A percentile compares a stretch with the other conserved stretches of the same genome.
Conservation (phyloP, 495 filamentous ascomycete genomes). For the Pyrenopolyporus hunteri region DNA sequence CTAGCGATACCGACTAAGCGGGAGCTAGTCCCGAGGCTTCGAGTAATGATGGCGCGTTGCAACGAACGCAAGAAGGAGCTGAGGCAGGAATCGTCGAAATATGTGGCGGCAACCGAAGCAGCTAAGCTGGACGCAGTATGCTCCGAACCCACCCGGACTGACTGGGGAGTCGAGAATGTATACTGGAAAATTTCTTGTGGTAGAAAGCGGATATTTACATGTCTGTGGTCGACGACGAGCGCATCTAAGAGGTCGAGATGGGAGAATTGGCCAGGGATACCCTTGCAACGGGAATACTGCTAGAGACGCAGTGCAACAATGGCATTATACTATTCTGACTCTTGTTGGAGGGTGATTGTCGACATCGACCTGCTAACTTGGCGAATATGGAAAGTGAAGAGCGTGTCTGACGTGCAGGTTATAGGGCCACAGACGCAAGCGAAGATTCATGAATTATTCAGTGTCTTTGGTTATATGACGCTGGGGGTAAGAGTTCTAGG, state of each 20-base stretch:
- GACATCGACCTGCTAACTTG: constrained; percentile 16
- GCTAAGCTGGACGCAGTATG: constrained; percentile 10
- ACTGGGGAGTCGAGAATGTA: constrained; percentile 17
- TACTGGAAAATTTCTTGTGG: constrained; percentile 22
- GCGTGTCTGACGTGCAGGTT: constrained; percentile 28
- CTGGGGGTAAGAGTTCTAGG: constrained; percentile 5
- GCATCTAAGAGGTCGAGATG: constrained; percentile 30
- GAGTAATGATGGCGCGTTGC: constrained; percentile 3
- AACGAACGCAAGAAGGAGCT: constrained; percentile 16
- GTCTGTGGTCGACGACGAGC: constrained; percentile 30
- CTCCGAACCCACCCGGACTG: constrained; percentile 35
- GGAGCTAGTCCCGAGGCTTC: constrained; percentile 9
- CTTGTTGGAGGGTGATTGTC: constrained; percentile 20
- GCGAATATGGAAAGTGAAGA: constrained; percentile 12
- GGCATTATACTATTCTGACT: constrained; percentile 28
- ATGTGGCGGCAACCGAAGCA: constrained; percentile 16
- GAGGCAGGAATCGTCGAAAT: constrained; percentile 30
- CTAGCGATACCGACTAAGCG: constrained; percentile 20
- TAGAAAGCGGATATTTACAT: constrained; percentile 38
- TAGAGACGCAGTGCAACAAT: constrained; percentile 35
- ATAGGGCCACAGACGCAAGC: constrained; percentile 31
- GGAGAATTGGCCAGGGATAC: constrained; percentile 26
- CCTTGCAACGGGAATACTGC: constrained; percentile 26
- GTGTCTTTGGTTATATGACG: constrained; percentile 10
- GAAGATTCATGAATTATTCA: constrained; percentile 14